Evolutionary conservation across 2,329 filamentous ascomycete species (phyloP), one percentile per base, ranked within the genome.

Genomic region (Grosmannia clavigera): DNA sequence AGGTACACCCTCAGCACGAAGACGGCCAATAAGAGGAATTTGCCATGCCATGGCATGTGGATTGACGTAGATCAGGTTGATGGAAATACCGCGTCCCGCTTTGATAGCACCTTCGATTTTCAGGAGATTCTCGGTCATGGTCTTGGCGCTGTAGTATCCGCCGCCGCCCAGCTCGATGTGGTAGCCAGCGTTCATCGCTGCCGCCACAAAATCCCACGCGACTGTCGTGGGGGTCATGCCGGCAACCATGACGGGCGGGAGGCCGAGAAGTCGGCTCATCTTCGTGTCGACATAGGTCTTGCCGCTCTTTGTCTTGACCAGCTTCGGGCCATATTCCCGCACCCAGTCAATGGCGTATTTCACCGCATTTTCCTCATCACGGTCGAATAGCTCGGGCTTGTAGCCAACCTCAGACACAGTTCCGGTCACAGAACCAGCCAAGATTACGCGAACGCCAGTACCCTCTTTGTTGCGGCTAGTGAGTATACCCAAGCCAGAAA

Each of bases 391-490:
- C 75, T 99, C 94, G 2, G 92, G 88, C 80, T 99, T 99, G 80
- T 96, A 99, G 60, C 94, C 94, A 63, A 99, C 87, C 73, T 97
- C 94, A 38, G 82, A 80, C 62, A 95, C 87, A 25, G 91, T 91
- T 58, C 92, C 92, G 68, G 92, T 89, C 68, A 99, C 87, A n/a
- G 90, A 83, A 64, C 95, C 94, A 52, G 91, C 94, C 61, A 99
- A 81, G 65, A 99, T 96, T 65, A 99, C 92, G 63, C 92, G 90
- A 43, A 99, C 94, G 68, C 94, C 94, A 61, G 91, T 97, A 64
- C 94, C 94, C 73, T 99, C 95, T 79, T 99, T 99, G 81, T 97
- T 99, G 68, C 94, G 90, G 80, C 95, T 97, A 61, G 94, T 99
- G 64, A 99, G 79, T 54, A 95, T 89, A 69, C 94, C 95, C 27